Evolutionary conservation across 768 basidiomycete genomes (phyloP), one percentile per base, ranked within the genome.

Genomic region (Omphalotus guepiniiformis): DNA sequence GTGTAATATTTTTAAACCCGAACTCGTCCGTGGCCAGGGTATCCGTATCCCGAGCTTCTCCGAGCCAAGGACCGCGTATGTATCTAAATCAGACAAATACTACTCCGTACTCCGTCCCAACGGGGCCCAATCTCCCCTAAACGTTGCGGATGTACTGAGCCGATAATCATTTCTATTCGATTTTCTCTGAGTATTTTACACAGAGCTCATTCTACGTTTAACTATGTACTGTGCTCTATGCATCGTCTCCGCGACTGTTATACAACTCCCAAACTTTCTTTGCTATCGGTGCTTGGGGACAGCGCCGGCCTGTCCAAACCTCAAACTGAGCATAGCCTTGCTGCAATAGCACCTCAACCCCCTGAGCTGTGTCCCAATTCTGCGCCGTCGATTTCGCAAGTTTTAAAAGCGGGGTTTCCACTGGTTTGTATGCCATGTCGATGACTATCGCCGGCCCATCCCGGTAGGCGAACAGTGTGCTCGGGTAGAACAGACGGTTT

Each of bases 341-440:
- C 69, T 93, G 87, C 22, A 96, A 71, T 39, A 97, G 67, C 41
- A 94, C 85, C 55, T 92, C 87, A 8, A 95, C 67, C 0, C 94
- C 93, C 41, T 74, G 75, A n/a, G 93, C 85, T 3, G 71, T 66
- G 8, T 63, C 70, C 93, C 93, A 95, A 27, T 75, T 70, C 23
- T 63, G 52, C 6, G 69, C 71, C 19, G 61, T 66, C 30, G 62
- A 58, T 55, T 75, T 72, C 3, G 91, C 93, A 12, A 95, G 65
- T 43, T 63, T 60, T 21, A 97, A 66, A 46, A 99, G 63, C 0
- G 93, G 85, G 12, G 95, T 98, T 55, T 82, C 76, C 3, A 84
- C 79, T 0, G 94, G 96, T 55, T 85, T 85, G 63, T 97, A 98
- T 16, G 94, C 93, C 86, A 96, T 88, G 56, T 99, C 96, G 9